Conservation (phyloP, 78 protist genomes). For the Chrysochromulina parva region DNA sequence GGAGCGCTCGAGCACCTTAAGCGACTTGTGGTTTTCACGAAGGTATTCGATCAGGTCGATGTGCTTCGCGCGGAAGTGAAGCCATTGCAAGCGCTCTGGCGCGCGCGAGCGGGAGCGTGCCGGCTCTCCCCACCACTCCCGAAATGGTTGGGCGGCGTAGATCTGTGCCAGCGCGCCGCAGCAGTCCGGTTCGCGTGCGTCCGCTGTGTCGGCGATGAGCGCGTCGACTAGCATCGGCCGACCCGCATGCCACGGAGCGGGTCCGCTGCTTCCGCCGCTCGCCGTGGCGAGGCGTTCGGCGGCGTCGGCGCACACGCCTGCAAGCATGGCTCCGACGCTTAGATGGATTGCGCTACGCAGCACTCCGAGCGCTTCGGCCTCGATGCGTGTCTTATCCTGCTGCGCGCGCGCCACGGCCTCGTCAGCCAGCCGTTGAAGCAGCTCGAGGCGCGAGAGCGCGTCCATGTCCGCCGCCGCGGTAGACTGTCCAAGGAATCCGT, state of each 20-base stretch:
- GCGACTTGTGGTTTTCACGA: neutral
- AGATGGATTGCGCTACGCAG: neutral
- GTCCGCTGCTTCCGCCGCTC: no score
- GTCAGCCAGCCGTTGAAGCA: neutral
- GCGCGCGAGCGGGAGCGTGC: neutral
- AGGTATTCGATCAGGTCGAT: neutral
- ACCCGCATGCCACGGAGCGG: no score
- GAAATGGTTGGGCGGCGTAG: neutral
- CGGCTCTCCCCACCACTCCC: neutral
- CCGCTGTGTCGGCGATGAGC: no score
- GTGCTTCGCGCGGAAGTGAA: neutral
- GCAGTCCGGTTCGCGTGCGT: no score
- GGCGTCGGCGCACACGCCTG: neutral
- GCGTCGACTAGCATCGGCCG: no score
- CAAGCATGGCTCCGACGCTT: neutral
- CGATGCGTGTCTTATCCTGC: no score
- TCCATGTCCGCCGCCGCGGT: neutral
- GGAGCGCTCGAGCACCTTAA: neutral
- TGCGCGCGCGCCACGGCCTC: neutral
- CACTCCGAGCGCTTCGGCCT: neutral
- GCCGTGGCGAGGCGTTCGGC: neutral
- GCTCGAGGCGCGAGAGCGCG: neutral
- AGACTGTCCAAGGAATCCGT: neutral
- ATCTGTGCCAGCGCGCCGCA: no score
- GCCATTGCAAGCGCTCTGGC: slow-evolving; percentile 9